Evolutionary conservation across 1,284 basidiomycete genomes (phyloP), one percentile per base, ranked within the genome.

Genomic region (Nidula niveotomentosa): DNA sequence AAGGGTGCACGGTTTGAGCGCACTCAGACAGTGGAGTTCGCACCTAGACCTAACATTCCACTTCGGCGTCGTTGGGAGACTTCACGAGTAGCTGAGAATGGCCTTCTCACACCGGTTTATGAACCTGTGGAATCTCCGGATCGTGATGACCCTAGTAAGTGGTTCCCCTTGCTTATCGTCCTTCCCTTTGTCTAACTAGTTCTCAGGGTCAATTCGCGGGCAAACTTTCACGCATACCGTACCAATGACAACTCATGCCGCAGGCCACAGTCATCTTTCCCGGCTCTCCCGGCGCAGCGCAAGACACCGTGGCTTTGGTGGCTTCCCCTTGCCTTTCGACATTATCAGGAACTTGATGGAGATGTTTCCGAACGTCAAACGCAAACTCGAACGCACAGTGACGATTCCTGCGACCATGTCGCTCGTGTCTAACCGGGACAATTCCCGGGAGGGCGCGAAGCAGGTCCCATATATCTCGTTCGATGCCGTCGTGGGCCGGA

Each of bases 1-100:
- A 52, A 61, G 55, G 51, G 53, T 12, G 12, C n/a, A 12, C n/a
- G 12, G 37, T 60, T 73, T 72, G 71, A 69, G 48, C 78, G 79
- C 2, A 80, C 81, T 12, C 79, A 83, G 55, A 87, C 84, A 0
- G 72, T 88, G 23, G 86, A 88, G 54, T 84, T 84, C 60, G 79
- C 78, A 4, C 71, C 77, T 15, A n/a, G n/a, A 15, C 17, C 36
- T 17, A 9, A 9, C 3, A 35, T 49, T 13, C 48, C 12, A 49
- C 30, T 30, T 18, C 43, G 41, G 23, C 12, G 15, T 15, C 51
- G 37, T 51, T 43, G 9, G 15, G 37, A 51, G 30, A 37, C 9
- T 10, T 17, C 49, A 0, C 6, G 12, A 23, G 30, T 37, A 37
- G n/a, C n/a, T 15, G 49, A 43, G 39, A n/a, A 23, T 10, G 18